Evolutionary conservation across 2,329 filamentous ascomycete species (phyloP).

Genomic region (Ascochyta koolunga): DNA sequence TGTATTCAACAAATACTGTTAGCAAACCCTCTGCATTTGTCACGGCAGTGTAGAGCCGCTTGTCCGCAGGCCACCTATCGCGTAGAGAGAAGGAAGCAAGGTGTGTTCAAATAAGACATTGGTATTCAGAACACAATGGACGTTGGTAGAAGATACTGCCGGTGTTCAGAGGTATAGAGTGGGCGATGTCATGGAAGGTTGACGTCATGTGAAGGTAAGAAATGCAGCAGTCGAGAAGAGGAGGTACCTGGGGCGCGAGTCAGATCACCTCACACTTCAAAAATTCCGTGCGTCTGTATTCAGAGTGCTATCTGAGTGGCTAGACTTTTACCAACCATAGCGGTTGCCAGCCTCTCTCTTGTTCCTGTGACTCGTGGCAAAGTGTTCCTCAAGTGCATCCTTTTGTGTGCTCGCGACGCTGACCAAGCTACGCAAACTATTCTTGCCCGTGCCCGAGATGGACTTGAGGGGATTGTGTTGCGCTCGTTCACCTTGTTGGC

Average conservation of each 20-base stretch:
- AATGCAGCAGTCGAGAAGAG: not conserved
- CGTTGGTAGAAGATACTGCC: too few relatives aligned
- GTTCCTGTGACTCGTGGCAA: conserved; percentile 79
- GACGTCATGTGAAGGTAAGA: not conserved
- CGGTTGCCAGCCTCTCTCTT: conserved; percentile 79
- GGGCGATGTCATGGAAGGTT: too few relatives aligned
- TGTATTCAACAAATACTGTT: not conserved
- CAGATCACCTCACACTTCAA: too few relatives aligned
- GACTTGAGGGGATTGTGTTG: conserved; percentile 82
- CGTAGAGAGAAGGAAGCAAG: too few relatives aligned
- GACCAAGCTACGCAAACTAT: conserved; percentile 86
- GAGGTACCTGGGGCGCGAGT: too few relatives aligned
- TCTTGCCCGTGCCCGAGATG: conserved; percentile 80
- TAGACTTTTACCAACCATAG: conserved; percentile 75
- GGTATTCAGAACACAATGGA: too few relatives aligned
- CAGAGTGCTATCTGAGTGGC: too few relatives aligned
- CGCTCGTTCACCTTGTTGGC: conserved; percentile 70
- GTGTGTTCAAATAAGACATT: too few relatives aligned
- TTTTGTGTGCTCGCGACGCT: conserved; percentile 81
- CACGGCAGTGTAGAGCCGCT: not conserved
- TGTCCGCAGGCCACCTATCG: too few relatives aligned
- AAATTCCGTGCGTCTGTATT: too few relatives aligned
- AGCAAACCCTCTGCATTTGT: not conserved
- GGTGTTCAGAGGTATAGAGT: too few relatives aligned
- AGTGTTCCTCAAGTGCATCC: conserved; percentile 90